Percentiles rank a stretch among this genome's conserved stretches.
Evolutionary conservation across 176 grass and related monocot species (phyloP).

Genomic region (Avena sativa): DNA sequence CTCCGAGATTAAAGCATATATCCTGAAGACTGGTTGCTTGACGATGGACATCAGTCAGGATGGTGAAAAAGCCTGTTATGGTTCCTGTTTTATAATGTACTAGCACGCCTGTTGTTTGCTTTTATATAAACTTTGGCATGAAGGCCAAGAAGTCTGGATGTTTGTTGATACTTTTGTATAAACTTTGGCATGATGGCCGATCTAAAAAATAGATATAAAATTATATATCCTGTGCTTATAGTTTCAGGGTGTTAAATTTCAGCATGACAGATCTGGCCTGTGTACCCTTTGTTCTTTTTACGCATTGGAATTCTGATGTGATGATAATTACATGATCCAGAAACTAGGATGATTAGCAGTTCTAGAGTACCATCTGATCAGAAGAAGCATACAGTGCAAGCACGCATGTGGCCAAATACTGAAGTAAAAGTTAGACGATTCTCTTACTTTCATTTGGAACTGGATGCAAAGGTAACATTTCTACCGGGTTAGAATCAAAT

Average conservation of each 20-base stretch:
- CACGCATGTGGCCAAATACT: neutral
- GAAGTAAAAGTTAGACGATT: too few species aligned
- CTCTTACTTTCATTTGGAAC: conserved; percentile 4
- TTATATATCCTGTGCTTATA: neutral
- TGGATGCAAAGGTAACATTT: conserved; percentile 1
- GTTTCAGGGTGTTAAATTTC: neutral
- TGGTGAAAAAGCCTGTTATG: too few species aligned
- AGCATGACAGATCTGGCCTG: neutral
- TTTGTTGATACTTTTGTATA: neutral
- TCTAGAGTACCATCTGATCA: neutral
- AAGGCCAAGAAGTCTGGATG: too few species aligned
- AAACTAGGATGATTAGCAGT: conserved; percentile 3
- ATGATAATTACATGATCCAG: neutral
- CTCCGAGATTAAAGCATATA: neutral
- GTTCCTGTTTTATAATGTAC: too few species aligned
- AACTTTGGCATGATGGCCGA: neutral
- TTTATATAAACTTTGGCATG: too few species aligned
- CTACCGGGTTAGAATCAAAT: neutral
- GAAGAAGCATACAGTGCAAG: neutral
- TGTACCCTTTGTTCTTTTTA: neutral
- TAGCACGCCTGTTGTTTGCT: too few species aligned
- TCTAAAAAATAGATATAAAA: neutral
- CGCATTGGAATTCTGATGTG: neutral
- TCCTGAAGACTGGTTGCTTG: neutral
- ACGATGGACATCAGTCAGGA: too few species aligned